Evolutionary conservation across 140 eudicot species (phyloP).

Genomic region (Flaveria floridana): DNA sequence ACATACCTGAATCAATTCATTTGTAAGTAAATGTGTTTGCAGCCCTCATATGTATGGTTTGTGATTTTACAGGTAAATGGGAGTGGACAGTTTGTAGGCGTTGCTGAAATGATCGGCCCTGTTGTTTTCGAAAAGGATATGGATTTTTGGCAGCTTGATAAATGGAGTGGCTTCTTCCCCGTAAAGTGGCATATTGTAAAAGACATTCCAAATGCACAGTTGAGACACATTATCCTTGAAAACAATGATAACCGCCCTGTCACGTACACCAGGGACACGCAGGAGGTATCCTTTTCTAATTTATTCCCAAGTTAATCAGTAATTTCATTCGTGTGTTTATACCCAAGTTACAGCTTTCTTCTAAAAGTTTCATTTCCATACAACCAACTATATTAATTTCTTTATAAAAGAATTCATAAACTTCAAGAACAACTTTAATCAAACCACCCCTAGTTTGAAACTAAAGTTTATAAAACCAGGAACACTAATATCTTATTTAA

Average conservation of each 20-base stretch:
- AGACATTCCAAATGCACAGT: slow-evolving; percentile 69
- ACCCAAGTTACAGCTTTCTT: neutral
- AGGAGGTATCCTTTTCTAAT: slow-evolving; percentile 58
- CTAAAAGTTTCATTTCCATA: neutral
- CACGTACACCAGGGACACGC: slow-evolving; percentile 90
- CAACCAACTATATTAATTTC: neutral
- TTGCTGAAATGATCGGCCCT: slow-evolving; percentile 80
- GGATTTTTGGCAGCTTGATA: slow-evolving; percentile 97
- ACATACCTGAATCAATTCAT: neutral
- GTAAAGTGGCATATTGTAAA: slow-evolving; percentile 88
- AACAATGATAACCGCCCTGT: slow-evolving; percentile 84
- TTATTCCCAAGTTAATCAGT: neutral
- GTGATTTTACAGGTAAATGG: slow-evolving; percentile 63
- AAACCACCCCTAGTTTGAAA: neutral
- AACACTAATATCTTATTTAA: neutral
- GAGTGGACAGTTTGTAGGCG: slow-evolving; percentile 91
- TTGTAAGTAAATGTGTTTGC: neutral
- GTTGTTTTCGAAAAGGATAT: slow-evolving; percentile 70
- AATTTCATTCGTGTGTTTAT: neutral
- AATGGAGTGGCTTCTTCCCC: slow-evolving; percentile 92
- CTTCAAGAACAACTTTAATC: neutral
- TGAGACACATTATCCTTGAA: slow-evolving; percentile 76
- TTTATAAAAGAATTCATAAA: neutral
- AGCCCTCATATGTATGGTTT: slow-evolving; percentile 4
- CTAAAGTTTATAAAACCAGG: neutral